Conservation (phyloP, 495 filamentous ascomycete species). For the Rhypophila decipiens region DNA sequence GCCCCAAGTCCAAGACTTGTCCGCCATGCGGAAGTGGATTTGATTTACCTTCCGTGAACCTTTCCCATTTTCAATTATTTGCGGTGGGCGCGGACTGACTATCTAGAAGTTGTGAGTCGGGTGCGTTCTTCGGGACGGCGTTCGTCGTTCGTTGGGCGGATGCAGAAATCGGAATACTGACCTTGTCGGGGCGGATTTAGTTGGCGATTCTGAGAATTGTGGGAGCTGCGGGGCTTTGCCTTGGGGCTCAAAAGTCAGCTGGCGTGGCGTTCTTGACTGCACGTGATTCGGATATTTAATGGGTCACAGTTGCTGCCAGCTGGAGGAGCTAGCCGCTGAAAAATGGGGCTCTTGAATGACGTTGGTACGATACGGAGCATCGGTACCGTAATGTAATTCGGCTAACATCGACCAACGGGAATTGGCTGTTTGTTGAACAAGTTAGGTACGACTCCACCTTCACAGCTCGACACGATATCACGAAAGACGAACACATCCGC, state of each 20-base stretch:
- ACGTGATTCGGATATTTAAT: not conserved
- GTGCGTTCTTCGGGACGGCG: constrained; percentile 1
- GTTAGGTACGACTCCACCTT: too few species aligned
- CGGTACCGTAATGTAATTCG: too few species aligned
- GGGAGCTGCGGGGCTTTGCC: constrained; percentile 21
- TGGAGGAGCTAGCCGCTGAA: not conserved
- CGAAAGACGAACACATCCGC: too few species aligned
- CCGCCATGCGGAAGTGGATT: not conserved
- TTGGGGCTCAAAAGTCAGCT: constrained; percentile 19
- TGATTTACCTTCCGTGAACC: constrained; percentile 31
- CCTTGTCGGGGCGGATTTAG: constrained; percentile 6
- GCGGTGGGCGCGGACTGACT: constrained; percentile 11
- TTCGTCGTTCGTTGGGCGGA: constrained; percentile 5
- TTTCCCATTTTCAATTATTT: constrained; percentile 32
- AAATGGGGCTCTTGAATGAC: not conserved
- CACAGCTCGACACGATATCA: too few species aligned
- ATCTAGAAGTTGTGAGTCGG: constrained; percentile 6
- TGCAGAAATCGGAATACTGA: constrained; percentile 9
- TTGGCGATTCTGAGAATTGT: constrained; percentile 9
- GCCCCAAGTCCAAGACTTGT: not conserved
- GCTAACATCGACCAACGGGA: too few species aligned
- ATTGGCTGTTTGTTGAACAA: too few species aligned
- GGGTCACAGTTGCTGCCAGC: not conserved
- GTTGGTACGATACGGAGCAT: too few species aligned
- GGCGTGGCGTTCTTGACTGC: not conserved